Evolutionary conservation across 2,329 filamentous ascomycete genomes (phyloP), one percentile per base, ranked within the genome.

Genomic region (Epichloe sylvatica): DNA sequence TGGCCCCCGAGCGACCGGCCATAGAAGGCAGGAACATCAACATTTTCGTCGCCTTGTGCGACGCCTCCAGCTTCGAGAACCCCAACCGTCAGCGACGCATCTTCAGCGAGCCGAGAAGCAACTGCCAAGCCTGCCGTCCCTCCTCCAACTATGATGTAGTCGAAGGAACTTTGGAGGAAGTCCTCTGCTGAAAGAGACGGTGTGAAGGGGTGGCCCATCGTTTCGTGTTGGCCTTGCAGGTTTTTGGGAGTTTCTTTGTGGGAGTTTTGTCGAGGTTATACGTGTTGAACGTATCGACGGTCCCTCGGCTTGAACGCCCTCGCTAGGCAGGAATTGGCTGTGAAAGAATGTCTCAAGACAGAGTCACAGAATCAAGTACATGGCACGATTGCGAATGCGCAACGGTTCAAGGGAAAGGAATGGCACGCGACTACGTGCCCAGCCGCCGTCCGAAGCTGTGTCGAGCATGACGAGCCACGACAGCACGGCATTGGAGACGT

Each of bases 51-150:
- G 35, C 54, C 53, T 2, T 53, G 43, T 0, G 51, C 52, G 59
- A 51, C 70, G 51, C 55, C 51, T 45, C 61, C 59, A 2, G 64
- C 64, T 48, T 66, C 64, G 25, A 66, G 51, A 2, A 66, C 60
- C 4, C 62, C 64, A 13, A 66, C 51, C 0, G 35, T 61, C 48
- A 40, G 67, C 52, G 54, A 53, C 2, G 54, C 46, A 36, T 52
- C 44, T 51, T 74, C 70, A 1, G 70, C 68, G 3, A 80, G 63
- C 0, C 72, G 67, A 8, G 70, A 62, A 9, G 72, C 73, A 7
- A 78, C 62, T 1, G 67, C 68, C n/a, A 78, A 63, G 15, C 76
- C 76, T 13, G 74, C 73, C 6, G 73, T 77, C 6, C 75, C 76
- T 36, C 76, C 76, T 34, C 76, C 76, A 21, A 77, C 60, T 50